phyloP scores from a whole-genome alignment of 768 basidiomycete genomes.

The Mycena metata region DNA sequence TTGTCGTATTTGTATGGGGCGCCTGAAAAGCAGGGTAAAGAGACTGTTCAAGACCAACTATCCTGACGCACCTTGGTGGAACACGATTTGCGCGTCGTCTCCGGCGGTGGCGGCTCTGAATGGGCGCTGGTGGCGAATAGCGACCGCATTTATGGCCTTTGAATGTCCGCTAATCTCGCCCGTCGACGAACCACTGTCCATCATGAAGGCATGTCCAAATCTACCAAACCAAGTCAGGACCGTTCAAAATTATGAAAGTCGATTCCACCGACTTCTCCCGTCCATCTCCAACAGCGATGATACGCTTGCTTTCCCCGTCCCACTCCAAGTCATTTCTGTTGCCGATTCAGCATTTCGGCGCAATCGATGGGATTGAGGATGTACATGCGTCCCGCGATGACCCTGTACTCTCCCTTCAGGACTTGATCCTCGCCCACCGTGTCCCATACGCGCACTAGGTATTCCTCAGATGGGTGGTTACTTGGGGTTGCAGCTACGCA shows the following conservation, averaged over 20 bases:
- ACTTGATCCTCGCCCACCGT: conserved; percentile 86
- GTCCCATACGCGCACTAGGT: conserved; percentile 92
- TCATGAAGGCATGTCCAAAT: conserved; percentile 87
- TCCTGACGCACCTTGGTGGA: conserved; percentile 75
- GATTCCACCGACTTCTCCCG: conserved; percentile 76
- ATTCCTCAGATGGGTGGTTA: conserved; percentile 7
- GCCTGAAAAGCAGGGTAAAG: conserved; percentile 54
- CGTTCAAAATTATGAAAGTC: background rate
- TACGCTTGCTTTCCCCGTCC: conserved; percentile 97
- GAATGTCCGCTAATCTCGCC: conserved; percentile 93
- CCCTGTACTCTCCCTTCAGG: conserved; percentile 86
- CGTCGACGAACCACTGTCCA: conserved; percentile 85
- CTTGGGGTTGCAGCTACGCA: conserved; percentile 47
- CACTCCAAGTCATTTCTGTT: conserved; percentile 92
- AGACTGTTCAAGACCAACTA: background rate
- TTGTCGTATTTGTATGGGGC: conserved; percentile 93
- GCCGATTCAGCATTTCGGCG: conserved; percentile 1
- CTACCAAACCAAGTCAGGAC: conserved; percentile 52
- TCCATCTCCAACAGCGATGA: conserved; percentile 94
- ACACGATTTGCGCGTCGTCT: conserved; percentile 85
- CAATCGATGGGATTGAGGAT: conserved; percentile 39
- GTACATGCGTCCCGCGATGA: conserved; percentile 80
- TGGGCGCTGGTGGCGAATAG: conserved; percentile 89
- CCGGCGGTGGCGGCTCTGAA: conserved; percentile 91
- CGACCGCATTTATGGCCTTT: conserved; percentile 91